Evolutionary conservation across 805 yeast species (phyloP), one percentile per base, ranked within the genome.

Genomic region (Suhomyces vadensis): DNA sequence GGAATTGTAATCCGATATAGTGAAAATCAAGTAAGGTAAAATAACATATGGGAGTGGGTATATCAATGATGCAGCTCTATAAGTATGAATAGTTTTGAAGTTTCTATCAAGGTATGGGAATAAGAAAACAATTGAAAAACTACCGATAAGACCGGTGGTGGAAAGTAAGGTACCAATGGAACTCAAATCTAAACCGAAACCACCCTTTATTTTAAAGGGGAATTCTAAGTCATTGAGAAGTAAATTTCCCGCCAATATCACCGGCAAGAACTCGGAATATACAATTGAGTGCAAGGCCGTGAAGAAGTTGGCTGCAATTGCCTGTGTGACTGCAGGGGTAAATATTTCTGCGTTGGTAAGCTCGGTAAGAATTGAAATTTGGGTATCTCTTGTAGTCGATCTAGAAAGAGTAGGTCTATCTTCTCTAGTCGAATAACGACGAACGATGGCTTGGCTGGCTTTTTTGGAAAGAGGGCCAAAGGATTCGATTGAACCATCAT

Each of bases 191-290:
- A 66, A 71, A 5, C 79, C 81, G 47, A 81, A 64, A 0, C 85
- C 85, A 27, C 85, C 85, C 26, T 58, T 54, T 16, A 78, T 59
- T 22, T 52, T 58, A 61, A 73, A 71, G 6, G 85, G 85, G 51
- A 80, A 78, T 36, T 61, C 52, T 10, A 74, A 65, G 10, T 51
- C 41, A 5, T 60, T 58, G 2, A 45, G 46, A 16, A 49, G 43
- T 13, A 58, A 50, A 8, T 55, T 49, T 5, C 64, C 58, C 2
- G 83, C 80, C 11, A 81, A 62, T 43, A 74, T 74, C 3, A 81
- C 73, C 0, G 86, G 85, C 35, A 81, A 54, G 42, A 81, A 76
- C 56, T 80, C 84, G 25, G 74, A 71, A 54, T 64, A 77, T 4
- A 77, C 79, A 11, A 75, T 62, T 9, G 64, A 55, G 54, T 77